Percentiles rank a stretch among this genome's conserved stretches.
Conservation (phyloP, 768 basidiomycete species). For the Mycena sanguinolenta region DNA sequence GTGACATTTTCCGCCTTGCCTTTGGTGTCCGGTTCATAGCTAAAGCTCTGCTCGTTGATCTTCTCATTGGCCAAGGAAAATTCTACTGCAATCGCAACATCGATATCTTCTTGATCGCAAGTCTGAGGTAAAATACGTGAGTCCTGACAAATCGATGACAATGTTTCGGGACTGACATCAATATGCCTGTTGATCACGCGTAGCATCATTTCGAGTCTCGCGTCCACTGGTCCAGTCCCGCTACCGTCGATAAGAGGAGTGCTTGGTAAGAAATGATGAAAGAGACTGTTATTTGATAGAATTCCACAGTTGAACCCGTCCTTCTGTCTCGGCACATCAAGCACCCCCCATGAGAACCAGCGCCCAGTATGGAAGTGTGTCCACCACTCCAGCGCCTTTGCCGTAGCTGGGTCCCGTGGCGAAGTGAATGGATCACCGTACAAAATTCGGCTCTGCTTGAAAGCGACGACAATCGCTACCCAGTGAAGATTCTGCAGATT, state of each 20-base stretch:
- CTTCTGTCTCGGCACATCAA: not conserved
- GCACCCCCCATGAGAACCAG: not conserved
- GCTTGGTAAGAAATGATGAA: not conserved
- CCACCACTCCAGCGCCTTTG: conserved; percentile 5
- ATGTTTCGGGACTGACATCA: conserved; percentile 5
- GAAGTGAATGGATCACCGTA: conserved; percentile 2
- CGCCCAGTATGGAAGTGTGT: not conserved
- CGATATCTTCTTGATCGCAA: not conserved
- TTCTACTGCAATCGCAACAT: too few relatives aligned
- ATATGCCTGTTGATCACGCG: conserved; percentile 5
- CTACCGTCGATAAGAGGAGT: not conserved
- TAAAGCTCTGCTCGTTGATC: too few relatives aligned
- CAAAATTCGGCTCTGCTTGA: not conserved
- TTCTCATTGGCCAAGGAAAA: too few relatives aligned
- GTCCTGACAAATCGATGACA: not conserved
- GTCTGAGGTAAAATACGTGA: not conserved
- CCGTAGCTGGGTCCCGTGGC: not conserved
- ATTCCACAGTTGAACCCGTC: conserved; percentile 19
- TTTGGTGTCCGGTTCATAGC: too few relatives aligned
- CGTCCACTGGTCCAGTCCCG: not conserved
- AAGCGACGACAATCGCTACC: not conserved
- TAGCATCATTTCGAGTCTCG: conserved; percentile 6
- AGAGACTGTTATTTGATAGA: not conserved
- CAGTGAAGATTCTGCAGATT: conserved; percentile 13
- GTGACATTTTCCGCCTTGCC: too few relatives aligned